Evolutionary conservation across 768 basidiomycete genomes (phyloP), one percentile per base, ranked within the genome.

Genomic region (Amanita rimosa): DNA sequence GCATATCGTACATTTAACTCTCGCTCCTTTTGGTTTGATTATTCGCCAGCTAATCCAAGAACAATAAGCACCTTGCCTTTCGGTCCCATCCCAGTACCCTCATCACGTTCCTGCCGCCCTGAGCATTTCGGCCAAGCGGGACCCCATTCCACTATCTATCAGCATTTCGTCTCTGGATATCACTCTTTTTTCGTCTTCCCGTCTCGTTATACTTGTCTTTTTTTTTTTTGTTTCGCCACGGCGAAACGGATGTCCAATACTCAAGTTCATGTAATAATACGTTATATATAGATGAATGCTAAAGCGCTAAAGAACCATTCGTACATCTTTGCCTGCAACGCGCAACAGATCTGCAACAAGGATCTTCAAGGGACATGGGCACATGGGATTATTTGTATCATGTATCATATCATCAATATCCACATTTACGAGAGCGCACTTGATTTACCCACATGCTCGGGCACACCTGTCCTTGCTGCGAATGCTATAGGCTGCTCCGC

Each of bases 241-340:
- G 57, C 57, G 61, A 64, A 63, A 59, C 62, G 54, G 26, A 57
- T 53, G 55, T 58, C 53, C 55, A 54, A 57, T 53, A 55, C 46
- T 63, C 57, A 62, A 61, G 60, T 60, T 53, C 61, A 61, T 69
- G 66, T 71, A 70, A 64, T 62, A 65, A 60, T 58, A 31, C 31
- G 31, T 31, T 31, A 66, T 49, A 43, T 49, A 62, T 68, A 69
- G 65, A 69, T 62, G 62, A 67, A 66, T 67, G 62, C 62, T 67
- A 60, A 60, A 56, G 52, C 53, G 50, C 57, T 59, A 31, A 31
- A 13, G 31, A 13, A 13, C 13, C 31, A 31, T 33, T 46, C 2
- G 2, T 46, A 44, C 22, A 52, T 38, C 38, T 33, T 26, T 13
- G 21, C 34, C 14, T 46, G 44, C 40, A 22, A 26, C 31, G 13